Evolutionary conservation across 2,329 filamentous ascomycete genomes (phyloP).

Genomic region (Allantophomopsis lycopodina): DNA sequence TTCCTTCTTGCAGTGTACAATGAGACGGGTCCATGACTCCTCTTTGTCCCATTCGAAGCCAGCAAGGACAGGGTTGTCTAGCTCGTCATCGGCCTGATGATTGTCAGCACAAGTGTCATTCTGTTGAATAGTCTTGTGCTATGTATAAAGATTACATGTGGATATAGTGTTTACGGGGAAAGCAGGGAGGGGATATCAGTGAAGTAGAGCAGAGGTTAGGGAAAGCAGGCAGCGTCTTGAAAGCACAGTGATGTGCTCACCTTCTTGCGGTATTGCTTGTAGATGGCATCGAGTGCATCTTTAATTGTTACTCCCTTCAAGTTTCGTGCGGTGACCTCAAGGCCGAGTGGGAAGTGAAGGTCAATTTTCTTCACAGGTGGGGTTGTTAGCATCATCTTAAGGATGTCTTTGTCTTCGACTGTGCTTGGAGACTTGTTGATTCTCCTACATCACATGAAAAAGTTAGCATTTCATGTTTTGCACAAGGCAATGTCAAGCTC

Average conservation of each 20-base stretch:
- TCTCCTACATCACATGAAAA: constrained; percentile 49
- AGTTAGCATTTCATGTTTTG: neutral
- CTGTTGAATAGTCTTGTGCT: neutral
- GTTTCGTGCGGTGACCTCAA: constrained; percentile 82
- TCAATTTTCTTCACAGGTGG: constrained; percentile 91
- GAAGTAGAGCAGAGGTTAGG: too few species aligned
- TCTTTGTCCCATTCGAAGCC: constrained; percentile 97
- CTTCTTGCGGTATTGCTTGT: constrained; percentile 96
- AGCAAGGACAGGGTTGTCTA: constrained; percentile 74
- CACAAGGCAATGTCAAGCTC: constrained; percentile 2
- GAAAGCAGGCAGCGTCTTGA: too few species aligned
- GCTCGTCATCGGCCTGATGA: constrained; percentile 72
- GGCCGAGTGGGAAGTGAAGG: constrained; percentile 76
- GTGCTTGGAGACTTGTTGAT: constrained; percentile 73
- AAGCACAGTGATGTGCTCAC: constrained; percentile 30
- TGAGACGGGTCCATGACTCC: constrained; percentile 75
- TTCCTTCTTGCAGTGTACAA: constrained; percentile 74
- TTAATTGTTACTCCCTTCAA: constrained; percentile 94
- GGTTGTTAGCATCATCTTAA: constrained; percentile 68
- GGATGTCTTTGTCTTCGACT: constrained; percentile 67
- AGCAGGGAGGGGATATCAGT: too few species aligned
- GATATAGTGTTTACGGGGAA: too few species aligned
- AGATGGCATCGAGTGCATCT: constrained; percentile 86
- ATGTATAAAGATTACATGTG: too few species aligned
- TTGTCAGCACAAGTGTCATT: constrained; percentile 8